Evolutionary conservation across 1,284 basidiomycete genomes (phyloP).

Genomic region (Xerocomus minutiporus): DNA sequence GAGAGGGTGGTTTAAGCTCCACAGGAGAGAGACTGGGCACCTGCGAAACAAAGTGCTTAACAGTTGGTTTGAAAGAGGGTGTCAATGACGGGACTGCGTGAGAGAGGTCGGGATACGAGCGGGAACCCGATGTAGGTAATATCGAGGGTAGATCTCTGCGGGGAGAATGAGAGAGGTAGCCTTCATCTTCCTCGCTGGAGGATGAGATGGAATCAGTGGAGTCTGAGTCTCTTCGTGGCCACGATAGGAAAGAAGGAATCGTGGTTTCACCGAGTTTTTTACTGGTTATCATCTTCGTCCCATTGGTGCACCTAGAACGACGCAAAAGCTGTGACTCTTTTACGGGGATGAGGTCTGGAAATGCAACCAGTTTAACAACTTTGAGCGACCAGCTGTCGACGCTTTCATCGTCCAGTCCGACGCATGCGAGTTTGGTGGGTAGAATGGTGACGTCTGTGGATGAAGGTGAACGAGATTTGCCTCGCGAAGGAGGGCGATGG

Average conservation of each 20-base stretch:
- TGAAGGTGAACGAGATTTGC: slow-evolving; percentile 46
- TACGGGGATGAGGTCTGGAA: slow-evolving; percentile 59
- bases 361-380: slow-evolving; percentile 69
- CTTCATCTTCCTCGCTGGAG: slow-evolving; percentile 42
- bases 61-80: slow-evolving; percentile 34
- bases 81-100: slow-evolving; percentile 21
- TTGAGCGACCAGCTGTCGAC: slow-evolving; percentile 69
- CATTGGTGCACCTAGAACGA: slow-evolving; percentile 1
- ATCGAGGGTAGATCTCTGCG: slow-evolving; percentile 33
- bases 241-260: slow-evolving; percentile 22
- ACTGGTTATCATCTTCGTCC: slow-evolving; percentile 6
- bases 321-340: slow-evolving; percentile 14
- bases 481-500: slow-evolving; percentile 16
- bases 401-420: slow-evolving; percentile 56
- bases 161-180: slow-evolving; percentile 56
- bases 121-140: slow-evolving; percentile 34
- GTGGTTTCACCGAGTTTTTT: slow-evolving; percentile 13
- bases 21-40: slow-evolving; percentile 24
- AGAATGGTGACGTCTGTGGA: slow-evolving; percentile 46
- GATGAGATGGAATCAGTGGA: slow-evolving; percentile 29
- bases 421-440: slow-evolving; percentile 51
- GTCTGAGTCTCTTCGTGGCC: slow-evolving; percentile 21
- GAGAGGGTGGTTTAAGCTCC: slow-evolving; percentile 9
- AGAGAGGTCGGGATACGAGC: slow-evolving; percentile 42
- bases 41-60: slow-evolving; percentile 32